Percentiles rank a stretch among this genome's conserved stretches.
Evolutionary conservation across 2,329 filamentous ascomycete species (phyloP).

Genomic region (Penicillium hordei): DNA sequence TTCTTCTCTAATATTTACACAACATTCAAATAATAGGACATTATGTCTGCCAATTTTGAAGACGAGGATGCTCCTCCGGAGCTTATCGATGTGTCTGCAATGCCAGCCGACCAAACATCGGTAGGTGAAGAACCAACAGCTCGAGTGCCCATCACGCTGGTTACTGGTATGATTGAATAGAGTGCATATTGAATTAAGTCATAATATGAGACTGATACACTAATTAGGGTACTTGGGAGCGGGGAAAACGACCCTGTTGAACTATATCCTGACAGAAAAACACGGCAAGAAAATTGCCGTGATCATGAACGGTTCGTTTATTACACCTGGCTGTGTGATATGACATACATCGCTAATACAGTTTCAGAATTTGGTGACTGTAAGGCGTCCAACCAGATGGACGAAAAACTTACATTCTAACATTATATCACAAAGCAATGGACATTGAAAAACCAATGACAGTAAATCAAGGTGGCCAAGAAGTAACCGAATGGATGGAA

Average conservation of each 20-base stretch:
- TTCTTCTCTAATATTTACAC: neutral
- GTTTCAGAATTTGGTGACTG: conserved; percentile 74
- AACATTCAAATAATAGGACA: neutral
- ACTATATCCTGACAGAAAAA: conserved; percentile 91
- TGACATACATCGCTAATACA: conserved; percentile 18
- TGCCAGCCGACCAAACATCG: conserved; percentile 27
- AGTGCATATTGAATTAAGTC: neutral
- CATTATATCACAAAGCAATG: conserved; percentile 57
- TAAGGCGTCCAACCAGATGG: conserved; percentile 44
- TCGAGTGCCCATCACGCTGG: conserved; percentile 52
- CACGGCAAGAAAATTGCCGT: conserved; percentile 98
- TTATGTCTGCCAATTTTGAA: conserved; percentile 30
- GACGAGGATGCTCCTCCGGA: conserved; percentile 48
- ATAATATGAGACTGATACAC: conserved; percentile 1
- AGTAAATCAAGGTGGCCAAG: conserved; percentile 76
- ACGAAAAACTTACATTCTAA: neutral
- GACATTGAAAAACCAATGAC: conserved; percentile 97
- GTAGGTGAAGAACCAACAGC: conserved; percentile 28
- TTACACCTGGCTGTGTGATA: neutral
- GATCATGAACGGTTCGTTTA: conserved; percentile 76
- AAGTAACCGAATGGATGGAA: conserved; percentile 92
- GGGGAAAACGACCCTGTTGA: conserved; percentile 91
- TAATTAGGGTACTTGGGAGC: conserved; percentile 81
- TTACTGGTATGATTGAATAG: conserved; percentile 44
- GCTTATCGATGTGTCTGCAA: conserved; percentile 41